These are phyloP conservation scores for Aspergillus sp. DNA, from an alignment of 2,329 filamentous ascomycete species.

Conservation along the genomic window DNA sequence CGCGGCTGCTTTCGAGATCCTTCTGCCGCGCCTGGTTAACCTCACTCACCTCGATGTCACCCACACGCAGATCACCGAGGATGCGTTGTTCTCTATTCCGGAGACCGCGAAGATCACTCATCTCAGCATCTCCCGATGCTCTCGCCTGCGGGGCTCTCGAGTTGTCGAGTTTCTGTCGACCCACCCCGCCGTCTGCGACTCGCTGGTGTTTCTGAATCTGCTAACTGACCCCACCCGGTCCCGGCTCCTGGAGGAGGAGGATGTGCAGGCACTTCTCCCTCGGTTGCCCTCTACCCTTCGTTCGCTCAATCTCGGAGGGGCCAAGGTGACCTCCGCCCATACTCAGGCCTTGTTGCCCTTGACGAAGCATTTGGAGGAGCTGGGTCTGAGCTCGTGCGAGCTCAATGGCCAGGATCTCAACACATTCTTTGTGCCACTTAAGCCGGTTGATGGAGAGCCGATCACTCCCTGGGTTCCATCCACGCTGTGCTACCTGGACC, in stretches of 20 bases:
- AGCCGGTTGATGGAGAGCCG: neutral
- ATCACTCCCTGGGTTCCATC: constrained; percentile 55
- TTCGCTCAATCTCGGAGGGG: constrained; percentile 75
- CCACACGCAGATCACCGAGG: constrained; percentile 73
- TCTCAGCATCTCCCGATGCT: constrained; percentile 76
- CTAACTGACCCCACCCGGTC: constrained; percentile 71
- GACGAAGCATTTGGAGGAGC: constrained; percentile 72
- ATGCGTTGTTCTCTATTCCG: constrained; percentile 70
- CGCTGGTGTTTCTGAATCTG: constrained; percentile 71
- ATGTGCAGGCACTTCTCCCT: constrained; percentile 66
- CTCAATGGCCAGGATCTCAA: constrained; percentile 67
- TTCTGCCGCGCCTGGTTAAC: constrained; percentile 69
- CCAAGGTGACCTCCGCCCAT: constrained; percentile 67
- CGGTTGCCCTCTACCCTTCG: constrained; percentile 66
- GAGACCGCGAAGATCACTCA: constrained; percentile 72
- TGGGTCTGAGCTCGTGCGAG: constrained; percentile 68
- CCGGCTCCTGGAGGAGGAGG: constrained; percentile 66
- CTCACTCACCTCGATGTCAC: constrained; percentile 79
- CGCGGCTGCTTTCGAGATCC: constrained; percentile 64
- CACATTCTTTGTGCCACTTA: constrained; percentile 54
- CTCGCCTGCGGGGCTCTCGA: constrained; percentile 63
- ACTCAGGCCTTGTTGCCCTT: constrained; percentile 64
- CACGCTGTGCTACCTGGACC: constrained; percentile 72
- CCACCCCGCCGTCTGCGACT: constrained; percentile 67
- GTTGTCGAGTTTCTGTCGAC: constrained; percentile 71